phyloP scores from a whole-genome alignment of 257 asterid species.

The Przewalskia tangutica region DNA sequence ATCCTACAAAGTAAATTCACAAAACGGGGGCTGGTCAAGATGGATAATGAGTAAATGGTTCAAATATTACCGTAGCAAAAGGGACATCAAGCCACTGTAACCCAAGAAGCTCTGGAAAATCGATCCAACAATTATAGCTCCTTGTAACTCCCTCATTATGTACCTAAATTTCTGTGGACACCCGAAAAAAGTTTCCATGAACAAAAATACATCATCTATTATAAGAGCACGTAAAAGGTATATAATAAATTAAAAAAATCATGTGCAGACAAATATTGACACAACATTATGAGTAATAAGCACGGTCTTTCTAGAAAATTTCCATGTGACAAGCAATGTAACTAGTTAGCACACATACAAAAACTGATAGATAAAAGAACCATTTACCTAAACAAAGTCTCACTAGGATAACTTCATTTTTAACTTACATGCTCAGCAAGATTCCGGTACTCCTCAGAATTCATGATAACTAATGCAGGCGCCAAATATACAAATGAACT shows the following conservation, averaged over 20 bases:
- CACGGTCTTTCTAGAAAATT: neutral
- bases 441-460: constrained; percentile 81
- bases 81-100: constrained; percentile 87
- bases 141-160: constrained; percentile 93
- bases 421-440: constrained; percentile 77
- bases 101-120: constrained; percentile 80
- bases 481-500: constrained; percentile 95
- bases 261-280: neutral
- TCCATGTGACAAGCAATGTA: neutral
- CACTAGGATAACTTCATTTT: neutral
- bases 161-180: constrained; percentile 70
- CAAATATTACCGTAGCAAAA: constrained; percentile 55
- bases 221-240: neutral
- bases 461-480: constrained; percentile 81
- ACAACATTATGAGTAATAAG: neutral
- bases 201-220: neutral
- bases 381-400: neutral
- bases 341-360: neutral
- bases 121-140: constrained; percentile 87
- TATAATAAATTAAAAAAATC: neutral
- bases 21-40: constrained; percentile 2
- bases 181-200: neutral
- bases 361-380: no score
- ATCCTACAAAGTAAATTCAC: neutral
- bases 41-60: neutral